Evolutionary conservation across 192 early-diverging fungal genomes (phyloP).

Genomic region (Glomus cerebriforme): DNA sequence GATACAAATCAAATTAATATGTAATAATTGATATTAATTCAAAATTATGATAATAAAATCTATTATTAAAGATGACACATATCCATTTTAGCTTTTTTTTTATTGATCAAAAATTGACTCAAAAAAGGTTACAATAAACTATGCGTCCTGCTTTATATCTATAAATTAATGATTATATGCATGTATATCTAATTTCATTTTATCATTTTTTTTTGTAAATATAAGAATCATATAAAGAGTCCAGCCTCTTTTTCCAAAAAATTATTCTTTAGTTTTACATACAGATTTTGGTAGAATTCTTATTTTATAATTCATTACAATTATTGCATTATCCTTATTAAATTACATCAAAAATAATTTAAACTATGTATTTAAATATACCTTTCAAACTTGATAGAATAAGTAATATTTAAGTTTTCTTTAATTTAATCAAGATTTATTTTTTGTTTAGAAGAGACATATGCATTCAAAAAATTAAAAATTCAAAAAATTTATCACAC

Average conservation of each 20-base stretch:
- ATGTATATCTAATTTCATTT: background rate
- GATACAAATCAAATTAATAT: background rate
- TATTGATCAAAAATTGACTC: no score
- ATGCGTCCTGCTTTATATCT: no score
- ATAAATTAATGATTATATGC: constrained; percentile 1
- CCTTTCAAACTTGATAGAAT: background rate
- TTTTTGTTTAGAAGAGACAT: background rate
- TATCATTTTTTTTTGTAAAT: background rate
- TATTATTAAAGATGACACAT: background rate
- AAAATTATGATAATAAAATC: constrained; percentile 1
- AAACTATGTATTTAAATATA: background rate
- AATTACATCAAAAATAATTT: background rate
- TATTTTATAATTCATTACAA: constrained; percentile 8
- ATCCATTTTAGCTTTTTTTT: constrained; percentile 17
- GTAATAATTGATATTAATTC: background rate
- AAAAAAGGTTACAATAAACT: no score
- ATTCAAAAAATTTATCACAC: background rate
- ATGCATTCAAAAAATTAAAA: background rate
- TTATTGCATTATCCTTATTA: background rate
- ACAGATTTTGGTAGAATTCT: background rate
- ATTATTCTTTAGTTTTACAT: background rate
- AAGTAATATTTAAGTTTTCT: background rate
- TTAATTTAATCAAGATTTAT: background rate
- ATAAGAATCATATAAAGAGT: background rate
- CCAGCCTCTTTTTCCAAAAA: background rate